Evolutionary conservation across 2,329 filamentous ascomycete genomes (phyloP).

Genomic region (Leptographium radiaticola): DNA sequence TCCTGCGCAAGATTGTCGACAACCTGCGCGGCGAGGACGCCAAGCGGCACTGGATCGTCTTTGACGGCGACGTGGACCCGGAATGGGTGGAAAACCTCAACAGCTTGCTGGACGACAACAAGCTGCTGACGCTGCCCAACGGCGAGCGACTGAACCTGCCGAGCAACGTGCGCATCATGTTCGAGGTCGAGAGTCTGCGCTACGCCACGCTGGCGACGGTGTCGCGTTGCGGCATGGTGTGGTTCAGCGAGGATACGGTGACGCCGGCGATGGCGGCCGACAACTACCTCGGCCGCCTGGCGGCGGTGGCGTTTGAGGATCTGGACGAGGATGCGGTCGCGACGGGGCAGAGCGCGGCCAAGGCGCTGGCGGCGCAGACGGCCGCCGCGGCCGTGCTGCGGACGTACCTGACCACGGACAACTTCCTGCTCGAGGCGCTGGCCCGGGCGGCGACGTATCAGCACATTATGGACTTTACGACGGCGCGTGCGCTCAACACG

Average conservation of each 20-base stretch:
- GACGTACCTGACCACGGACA: constrained; percentile 60
- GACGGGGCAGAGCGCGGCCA: constrained; percentile 61
- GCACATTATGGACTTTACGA: constrained; percentile 98
- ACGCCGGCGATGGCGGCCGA: constrained; percentile 83
- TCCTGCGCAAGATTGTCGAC: constrained; percentile 94
- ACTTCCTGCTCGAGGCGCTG: constrained; percentile 69
- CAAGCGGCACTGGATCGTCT: constrained; percentile 98
- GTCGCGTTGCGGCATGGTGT: constrained; percentile 99
- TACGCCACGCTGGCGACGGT: constrained; percentile 98
- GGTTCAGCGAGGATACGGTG: constrained; percentile 98
- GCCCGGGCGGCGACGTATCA: constrained; percentile 64
- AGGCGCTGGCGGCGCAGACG: constrained; percentile 65
- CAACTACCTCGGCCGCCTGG: constrained; percentile 78
- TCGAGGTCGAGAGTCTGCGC: constrained; percentile 94
- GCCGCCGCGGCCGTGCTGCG: constrained; percentile 70
- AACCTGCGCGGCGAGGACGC: constrained; percentile 94
- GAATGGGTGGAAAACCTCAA: constrained; percentile 99
- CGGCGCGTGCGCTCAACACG: constrained; percentile 79
- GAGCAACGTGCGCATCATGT: constrained; percentile 96
- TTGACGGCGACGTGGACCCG: constrained; percentile 96
- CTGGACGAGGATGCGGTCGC: constrained; percentile 77
- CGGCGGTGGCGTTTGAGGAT: constrained; percentile 79
- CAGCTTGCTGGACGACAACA: constrained; percentile 98
- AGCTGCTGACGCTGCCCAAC: constrained; percentile 89
- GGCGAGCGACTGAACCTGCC: constrained; percentile 94